Percentiles rank a stretch among this genome's conserved stretches.
Evolutionary conservation across 2,329 filamentous ascomycete species (phyloP).

Genomic region (Alternaria novae-zelandiae): DNA sequence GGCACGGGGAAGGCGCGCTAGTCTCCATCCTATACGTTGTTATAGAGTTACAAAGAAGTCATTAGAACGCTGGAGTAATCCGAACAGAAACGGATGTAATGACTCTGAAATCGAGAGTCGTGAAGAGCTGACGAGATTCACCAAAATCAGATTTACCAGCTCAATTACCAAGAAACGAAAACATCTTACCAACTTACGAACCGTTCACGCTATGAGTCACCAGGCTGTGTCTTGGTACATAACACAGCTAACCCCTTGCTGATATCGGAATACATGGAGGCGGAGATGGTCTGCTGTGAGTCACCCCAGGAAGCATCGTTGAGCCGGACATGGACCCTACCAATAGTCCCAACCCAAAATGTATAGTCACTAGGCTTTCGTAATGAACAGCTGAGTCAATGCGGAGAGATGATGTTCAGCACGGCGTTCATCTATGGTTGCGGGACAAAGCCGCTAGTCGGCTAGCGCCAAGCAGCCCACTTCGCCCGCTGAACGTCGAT

Average conservation of each 20-base stretch:
- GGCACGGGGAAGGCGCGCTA: too few species aligned
- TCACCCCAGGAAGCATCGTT: neutral
- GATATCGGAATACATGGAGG: neutral
- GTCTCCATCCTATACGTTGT: too few species aligned
- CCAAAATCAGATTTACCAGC: neutral
- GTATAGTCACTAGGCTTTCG: neutral
- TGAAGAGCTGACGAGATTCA: neutral
- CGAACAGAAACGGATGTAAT: neutral
- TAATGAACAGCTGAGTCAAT: neutral
- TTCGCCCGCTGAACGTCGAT: constrained; percentile 36
- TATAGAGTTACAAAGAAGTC: too few species aligned
- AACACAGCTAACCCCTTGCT: neutral
- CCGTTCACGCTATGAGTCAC: neutral
- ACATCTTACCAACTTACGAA: neutral
- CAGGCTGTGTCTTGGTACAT: neutral
- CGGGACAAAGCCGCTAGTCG: constrained; percentile 21
- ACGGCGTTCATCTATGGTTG: constrained; percentile 14
- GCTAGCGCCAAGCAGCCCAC: constrained; percentile 35
- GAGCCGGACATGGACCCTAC: neutral
- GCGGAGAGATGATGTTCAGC: neutral
- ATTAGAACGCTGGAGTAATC: neutral
- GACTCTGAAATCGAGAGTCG: neutral
- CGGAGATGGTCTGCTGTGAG: neutral
- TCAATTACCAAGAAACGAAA: too few species aligned
- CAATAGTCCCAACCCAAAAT: too few species aligned